phyloP scores from a whole-genome alignment of 352 stramenopile species.

The Phytophthora podocarpi region DNA sequence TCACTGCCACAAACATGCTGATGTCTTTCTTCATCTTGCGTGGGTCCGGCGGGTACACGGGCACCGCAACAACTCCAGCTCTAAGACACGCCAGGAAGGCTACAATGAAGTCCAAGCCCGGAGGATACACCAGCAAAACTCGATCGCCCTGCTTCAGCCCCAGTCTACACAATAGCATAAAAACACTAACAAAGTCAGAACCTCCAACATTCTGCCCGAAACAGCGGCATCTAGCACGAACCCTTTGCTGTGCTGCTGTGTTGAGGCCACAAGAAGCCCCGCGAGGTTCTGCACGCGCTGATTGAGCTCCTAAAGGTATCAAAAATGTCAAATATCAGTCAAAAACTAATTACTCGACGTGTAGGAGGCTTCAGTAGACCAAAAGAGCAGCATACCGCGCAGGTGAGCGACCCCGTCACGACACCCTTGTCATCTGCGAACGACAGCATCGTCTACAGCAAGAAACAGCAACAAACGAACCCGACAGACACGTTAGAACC shows the following conservation, averaged over 20 bases:
- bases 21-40: slow-evolving; percentile 95
- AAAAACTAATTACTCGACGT: slow-evolving; percentile 5
- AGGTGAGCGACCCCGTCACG: slow-evolving; percentile 58
- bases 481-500: background rate
- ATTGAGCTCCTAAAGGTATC: slow-evolving; percentile 60
- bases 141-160: slow-evolving; percentile 71
- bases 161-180: slow-evolving; percentile 39
- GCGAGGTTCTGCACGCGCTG: slow-evolving; percentile 72
- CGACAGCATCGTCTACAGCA: slow-evolving; percentile 67
- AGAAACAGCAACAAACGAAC: slow-evolving; percentile 13
- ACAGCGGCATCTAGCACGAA: slow-evolving; percentile 26
- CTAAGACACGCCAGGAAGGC: slow-evolving; percentile 97
- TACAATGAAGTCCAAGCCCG: slow-evolving; percentile 97
- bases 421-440: slow-evolving; percentile 78
- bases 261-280: slow-evolving; percentile 53
- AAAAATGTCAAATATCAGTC: slow-evolving; percentile 7
- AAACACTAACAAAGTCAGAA: slow-evolving; percentile 1
- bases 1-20: slow-evolving; percentile 95
- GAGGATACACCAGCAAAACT: slow-evolving; percentile 97
- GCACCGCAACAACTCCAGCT: slow-evolving; percentile 93
- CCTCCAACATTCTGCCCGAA: background rate
- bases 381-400: slow-evolving; percentile 40
- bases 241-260: slow-evolving; percentile 68
- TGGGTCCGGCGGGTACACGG: slow-evolving; percentile 92
- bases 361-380: background rate